These are phyloP conservation scores for Arachnomyces sp. DNA, from an alignment of 2,329 filamentous ascomycete genomes.

Conservation along the genomic window DNA sequence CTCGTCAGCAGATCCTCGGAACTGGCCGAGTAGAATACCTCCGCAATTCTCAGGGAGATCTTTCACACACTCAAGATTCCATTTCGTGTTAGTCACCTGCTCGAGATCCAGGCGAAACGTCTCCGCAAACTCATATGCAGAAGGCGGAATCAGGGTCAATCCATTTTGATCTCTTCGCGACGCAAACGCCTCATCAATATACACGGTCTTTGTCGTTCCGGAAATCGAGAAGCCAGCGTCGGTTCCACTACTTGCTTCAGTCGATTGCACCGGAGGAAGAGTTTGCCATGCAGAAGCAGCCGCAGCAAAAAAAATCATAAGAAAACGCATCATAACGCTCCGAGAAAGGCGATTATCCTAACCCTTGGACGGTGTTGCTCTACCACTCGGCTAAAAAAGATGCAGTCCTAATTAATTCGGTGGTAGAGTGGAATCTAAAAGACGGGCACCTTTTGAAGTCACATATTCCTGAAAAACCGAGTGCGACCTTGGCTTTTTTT, in stretches of 20 bases:
- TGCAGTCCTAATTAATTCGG: no score
- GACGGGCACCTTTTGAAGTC: no score
- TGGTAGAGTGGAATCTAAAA: no score
- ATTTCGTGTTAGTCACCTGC: slow-evolving; percentile 33
- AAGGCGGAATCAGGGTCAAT: slow-evolving; percentile 46
- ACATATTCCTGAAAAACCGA: no score
- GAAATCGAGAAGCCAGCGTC: slow-evolving; percentile 18
- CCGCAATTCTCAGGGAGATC: slow-evolving; percentile 23
- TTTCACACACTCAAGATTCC: slow-evolving; percentile 35
- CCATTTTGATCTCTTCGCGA: slow-evolving; percentile 36
- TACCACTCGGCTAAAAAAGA: no score
- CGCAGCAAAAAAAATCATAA: slow-evolving; percentile 6
- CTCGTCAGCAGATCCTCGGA: slow-evolving; percentile 17
- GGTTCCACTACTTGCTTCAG: slow-evolving; percentile 9
- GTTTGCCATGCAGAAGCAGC: slow-evolving; percentile 29
- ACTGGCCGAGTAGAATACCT: slow-evolving; percentile 39
- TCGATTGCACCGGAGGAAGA: slow-evolving; percentile 30
- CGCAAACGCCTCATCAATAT: slow-evolving; percentile 36
- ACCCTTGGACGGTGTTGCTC: no score
- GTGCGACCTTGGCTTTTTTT: no score
- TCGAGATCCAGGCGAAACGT: slow-evolving; percentile 41
- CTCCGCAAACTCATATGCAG: slow-evolving; percentile 42
- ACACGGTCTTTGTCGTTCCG: slow-evolving; percentile 28
- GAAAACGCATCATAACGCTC: not conserved
- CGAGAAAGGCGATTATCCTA: no score